A percentile compares a stretch with the other conserved stretches of the same genome.
Evolutionary conservation across 2,329 filamentous ascomycete species (phyloP).

Genomic region (Fusarium sp.): DNA sequence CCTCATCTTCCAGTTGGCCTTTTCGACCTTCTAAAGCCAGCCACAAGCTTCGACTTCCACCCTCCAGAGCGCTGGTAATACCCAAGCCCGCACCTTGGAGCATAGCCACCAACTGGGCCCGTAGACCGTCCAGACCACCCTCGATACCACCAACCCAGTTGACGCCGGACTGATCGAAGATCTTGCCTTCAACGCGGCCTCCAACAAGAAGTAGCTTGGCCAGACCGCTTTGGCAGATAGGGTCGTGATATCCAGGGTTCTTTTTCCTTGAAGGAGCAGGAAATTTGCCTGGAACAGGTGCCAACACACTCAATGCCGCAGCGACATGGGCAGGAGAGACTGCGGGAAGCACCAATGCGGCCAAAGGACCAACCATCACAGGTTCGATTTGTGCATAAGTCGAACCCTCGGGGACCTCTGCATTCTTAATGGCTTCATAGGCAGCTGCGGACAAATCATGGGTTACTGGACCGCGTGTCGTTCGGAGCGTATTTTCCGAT

Average conservation of each 20-base stretch:
- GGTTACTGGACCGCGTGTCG: conserved; percentile 50
- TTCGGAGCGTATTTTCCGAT: conserved; percentile 47
- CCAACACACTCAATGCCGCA: conserved; percentile 80
- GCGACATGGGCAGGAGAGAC: conserved; percentile 88
- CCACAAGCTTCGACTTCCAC: conserved; percentile 83
- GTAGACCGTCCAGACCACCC: conserved; percentile 82
- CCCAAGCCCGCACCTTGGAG: conserved; percentile 83
- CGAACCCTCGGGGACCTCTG: conserved; percentile 52
- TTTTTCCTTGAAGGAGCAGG: conserved; percentile 80
- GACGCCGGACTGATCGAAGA: conserved; percentile 80
- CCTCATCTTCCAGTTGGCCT: conserved; percentile 77
- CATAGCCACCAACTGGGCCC: conserved; percentile 82
- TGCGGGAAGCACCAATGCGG: conserved; percentile 80
- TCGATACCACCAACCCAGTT: conserved; percentile 77
- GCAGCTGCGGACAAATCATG: conserved; percentile 67
- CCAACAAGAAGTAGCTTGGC: conserved; percentile 89
- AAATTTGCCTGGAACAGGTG: conserved; percentile 77
- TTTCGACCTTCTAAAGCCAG: conserved; percentile 86
- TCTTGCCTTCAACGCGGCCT: conserved; percentile 84
- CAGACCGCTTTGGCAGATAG: conserved; percentile 79
- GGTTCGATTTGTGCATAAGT: conserved; percentile 72
- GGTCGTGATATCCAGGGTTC: conserved; percentile 84
- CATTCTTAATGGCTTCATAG: conserved; percentile 59
- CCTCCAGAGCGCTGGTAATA: conserved; percentile 81
- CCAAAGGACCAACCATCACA: conserved; percentile 83